Conservation (phyloP, 306 rosid genomes). For the Dryas drummondii region DNA sequence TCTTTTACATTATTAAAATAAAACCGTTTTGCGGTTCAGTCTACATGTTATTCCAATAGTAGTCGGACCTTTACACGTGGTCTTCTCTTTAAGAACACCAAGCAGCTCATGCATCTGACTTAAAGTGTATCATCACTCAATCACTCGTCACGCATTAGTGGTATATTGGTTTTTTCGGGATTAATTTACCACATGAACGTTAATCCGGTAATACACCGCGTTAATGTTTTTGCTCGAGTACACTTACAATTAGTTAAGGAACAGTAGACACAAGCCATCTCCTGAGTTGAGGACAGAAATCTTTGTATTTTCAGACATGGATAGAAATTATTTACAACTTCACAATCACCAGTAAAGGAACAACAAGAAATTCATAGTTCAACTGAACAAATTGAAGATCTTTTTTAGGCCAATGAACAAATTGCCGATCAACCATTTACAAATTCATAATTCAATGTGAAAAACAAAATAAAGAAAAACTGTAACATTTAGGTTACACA, state of each 20-base stretch:
- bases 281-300: too few relatives aligned
- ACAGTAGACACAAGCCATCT: too few relatives aligned
- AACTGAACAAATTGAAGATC: neutral
- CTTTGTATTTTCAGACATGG: too few relatives aligned
- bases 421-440: conserved; percentile 2
- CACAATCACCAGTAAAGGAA: neutral
- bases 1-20: too few relatives aligned
- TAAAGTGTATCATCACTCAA: neutral
- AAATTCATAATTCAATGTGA: neutral
- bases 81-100: neutral
- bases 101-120: neutral
- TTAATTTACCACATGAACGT: too few relatives aligned
- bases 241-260: too few relatives aligned
- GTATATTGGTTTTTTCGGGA: too few relatives aligned
- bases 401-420: neutral
- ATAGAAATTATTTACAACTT: neutral
- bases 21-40: too few relatives aligned
- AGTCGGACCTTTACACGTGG: neutral
- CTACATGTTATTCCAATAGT: too few relatives aligned
- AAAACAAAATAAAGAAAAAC: neutral
- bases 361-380: neutral
- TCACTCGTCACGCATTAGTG: too few relatives aligned
- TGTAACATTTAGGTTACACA: neutral
- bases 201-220: too few relatives aligned
- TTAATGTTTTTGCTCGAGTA: too few relatives aligned